phyloP scores from a whole-genome alignment of 768 basidiomycete species.

The Cubamyces sp. region DNA sequence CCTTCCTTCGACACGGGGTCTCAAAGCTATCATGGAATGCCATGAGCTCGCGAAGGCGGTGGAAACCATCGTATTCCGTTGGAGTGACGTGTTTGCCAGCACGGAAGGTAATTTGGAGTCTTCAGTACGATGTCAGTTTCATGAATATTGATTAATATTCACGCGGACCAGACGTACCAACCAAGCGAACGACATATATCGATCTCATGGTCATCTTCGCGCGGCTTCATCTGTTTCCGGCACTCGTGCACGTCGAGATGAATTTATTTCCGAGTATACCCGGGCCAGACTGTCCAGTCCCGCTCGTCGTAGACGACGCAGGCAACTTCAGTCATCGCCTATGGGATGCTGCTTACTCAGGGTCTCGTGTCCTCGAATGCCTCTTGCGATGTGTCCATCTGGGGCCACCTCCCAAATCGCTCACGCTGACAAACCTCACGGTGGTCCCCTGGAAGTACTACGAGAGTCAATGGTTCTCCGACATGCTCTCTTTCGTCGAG shows the following conservation, averaged over 20 bases:
- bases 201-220: constrained; percentile 3
- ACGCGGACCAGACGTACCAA: neutral
- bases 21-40: constrained; percentile 11
- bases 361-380: no score
- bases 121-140: neutral
- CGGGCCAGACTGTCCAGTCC: no score
- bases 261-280: constrained; percentile 13
- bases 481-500: constrained; percentile 11
- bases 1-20: neutral
- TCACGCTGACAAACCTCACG: constrained; percentile 23
- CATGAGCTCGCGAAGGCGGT: constrained; percentile 12
- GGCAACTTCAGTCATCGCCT: no score
- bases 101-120: neutral
- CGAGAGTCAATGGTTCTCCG: constrained; percentile 4
- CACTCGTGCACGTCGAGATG: constrained; percentile 11
- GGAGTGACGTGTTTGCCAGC: neutral
- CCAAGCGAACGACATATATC: neutral
- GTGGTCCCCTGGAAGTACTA: constrained; percentile 20
- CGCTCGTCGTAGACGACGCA: constrained; percentile 7
- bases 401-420: no score
- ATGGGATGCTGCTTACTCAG: no score
- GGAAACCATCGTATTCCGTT: constrained; percentile 17
- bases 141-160: neutral
- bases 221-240: constrained; percentile 4
- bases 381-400: no score